Conservation (phyloP, 1,284 basidiomycete species). For the Irpex sp. region DNA sequence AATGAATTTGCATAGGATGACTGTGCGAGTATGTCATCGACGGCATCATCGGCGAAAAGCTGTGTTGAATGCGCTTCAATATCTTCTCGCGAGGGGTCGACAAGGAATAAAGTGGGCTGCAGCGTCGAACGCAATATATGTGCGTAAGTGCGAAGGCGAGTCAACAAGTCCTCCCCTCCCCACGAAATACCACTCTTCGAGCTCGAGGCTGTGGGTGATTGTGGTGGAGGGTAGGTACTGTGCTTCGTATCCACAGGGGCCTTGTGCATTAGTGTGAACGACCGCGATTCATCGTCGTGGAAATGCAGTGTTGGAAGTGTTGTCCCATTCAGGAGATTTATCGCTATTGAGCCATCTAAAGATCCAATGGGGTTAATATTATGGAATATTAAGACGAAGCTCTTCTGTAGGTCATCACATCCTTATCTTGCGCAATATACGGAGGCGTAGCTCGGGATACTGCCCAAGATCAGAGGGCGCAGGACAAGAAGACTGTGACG, state of each 20-base stretch:
- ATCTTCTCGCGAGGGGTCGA: constrained; percentile 89
- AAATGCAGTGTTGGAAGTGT: constrained; percentile 92
- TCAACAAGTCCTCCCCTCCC: constrained; percentile 86
- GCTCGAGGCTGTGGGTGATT: constrained; percentile 42
- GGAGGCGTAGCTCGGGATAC: too few species aligned
- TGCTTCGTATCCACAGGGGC: constrained; percentile 31
- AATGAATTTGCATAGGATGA: constrained; percentile 74
- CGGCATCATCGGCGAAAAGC: constrained; percentile 76
- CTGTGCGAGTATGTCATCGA: constrained; percentile 77
- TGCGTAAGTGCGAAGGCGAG: constrained; percentile 66
- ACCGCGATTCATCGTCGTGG: constrained; percentile 93
- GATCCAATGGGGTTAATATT: constrained; percentile 2
- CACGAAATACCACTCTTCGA: constrained; percentile 47
- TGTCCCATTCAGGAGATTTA: constrained; percentile 87
- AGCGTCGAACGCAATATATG: constrained; percentile 77
- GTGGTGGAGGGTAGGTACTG: constrained; percentile 63
- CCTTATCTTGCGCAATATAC: too few species aligned
- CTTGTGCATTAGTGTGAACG: constrained; percentile 55
- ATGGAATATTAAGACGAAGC: background rate
- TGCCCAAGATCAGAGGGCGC: too few species aligned
- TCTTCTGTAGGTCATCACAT: too few species aligned
- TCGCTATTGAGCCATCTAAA: constrained; percentile 69
- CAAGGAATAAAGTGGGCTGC: constrained; percentile 81
- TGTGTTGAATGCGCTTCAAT: constrained; percentile 86
- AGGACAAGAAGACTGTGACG: background rate